Conservation (phyloP, 2,329 filamentous ascomycete genomes). For the Trichoderma sp. region DNA sequence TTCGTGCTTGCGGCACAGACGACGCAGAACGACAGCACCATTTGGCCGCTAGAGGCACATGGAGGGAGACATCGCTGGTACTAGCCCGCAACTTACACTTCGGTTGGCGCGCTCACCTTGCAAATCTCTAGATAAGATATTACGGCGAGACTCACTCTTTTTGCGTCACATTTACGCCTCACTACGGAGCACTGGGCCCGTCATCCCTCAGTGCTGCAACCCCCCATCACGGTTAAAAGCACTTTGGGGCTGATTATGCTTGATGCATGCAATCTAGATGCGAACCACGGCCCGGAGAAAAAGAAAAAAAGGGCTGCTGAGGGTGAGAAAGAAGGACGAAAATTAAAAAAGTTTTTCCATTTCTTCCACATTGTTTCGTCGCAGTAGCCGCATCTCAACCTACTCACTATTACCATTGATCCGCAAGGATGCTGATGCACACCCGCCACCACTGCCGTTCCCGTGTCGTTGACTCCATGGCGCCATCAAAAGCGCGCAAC, state of each 20-base stretch:
- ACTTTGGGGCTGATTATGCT: neutral
- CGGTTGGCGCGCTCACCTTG: slow-evolving; percentile 6
- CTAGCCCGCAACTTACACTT: neutral
- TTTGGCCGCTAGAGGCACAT: neutral
- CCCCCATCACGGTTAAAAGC: neutral
- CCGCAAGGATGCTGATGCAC: neutral
- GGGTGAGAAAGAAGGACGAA: neutral
- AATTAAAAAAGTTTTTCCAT: neutral
- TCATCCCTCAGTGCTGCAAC: neutral
- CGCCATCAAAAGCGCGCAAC: slow-evolving; percentile 3
- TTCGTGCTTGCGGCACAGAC: neutral
- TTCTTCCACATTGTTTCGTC: neutral
- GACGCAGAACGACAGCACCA: neutral
- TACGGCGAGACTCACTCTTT: slow-evolving; percentile 5
- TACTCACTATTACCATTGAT: neutral
- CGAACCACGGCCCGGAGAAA: neutral
- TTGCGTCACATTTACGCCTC: slow-evolving; percentile 13
- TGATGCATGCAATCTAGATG: slow-evolving; percentile 2
- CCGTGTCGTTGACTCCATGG: neutral
- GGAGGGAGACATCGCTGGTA: neutral
- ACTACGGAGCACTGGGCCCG: neutral
- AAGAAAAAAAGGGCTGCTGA: neutral
- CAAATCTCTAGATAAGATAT: neutral
- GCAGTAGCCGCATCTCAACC: neutral
- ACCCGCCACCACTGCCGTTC: neutral